Conservation (phyloP, 2,329 filamentous ascomycete species). For the Aureobasidium sp. region DNA sequence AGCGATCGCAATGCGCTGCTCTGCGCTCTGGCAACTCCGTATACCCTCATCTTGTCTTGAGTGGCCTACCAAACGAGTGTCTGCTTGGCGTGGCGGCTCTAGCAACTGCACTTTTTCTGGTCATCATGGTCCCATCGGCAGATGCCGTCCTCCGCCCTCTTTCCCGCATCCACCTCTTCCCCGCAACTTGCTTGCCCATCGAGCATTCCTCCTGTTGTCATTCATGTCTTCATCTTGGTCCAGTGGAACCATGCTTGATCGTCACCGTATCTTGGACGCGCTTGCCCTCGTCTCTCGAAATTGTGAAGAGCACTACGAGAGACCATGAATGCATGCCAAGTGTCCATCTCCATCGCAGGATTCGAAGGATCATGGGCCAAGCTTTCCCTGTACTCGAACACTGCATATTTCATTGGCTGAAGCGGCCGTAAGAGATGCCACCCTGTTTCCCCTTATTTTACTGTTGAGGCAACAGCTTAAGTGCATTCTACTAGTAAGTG, state of each 20-base stretch:
- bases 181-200: background rate
- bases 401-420: background rate
- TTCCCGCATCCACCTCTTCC: background rate
- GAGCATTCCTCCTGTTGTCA: background rate
- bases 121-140: background rate
- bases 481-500: background rate
- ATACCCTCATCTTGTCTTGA: constrained; percentile 15
- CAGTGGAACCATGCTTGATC: background rate
- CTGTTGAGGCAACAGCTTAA: background rate
- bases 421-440: background rate
- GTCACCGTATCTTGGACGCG: no score
- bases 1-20: constrained; percentile 15
- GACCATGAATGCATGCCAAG: background rate
- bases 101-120: constrained; percentile 6
- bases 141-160: background rate
- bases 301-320: background rate
- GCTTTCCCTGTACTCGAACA: background rate
- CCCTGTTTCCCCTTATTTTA: background rate
- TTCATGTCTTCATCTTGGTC: background rate
- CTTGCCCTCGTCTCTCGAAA: background rate
- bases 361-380: background rate
- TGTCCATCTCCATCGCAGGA: background rate
- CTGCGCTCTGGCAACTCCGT: constrained; percentile 15
- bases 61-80: background rate
- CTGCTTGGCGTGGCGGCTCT: constrained; percentile 8